Conservation (phyloP, 805 yeast genomes). For the Kodamaea restingae region DNA sequence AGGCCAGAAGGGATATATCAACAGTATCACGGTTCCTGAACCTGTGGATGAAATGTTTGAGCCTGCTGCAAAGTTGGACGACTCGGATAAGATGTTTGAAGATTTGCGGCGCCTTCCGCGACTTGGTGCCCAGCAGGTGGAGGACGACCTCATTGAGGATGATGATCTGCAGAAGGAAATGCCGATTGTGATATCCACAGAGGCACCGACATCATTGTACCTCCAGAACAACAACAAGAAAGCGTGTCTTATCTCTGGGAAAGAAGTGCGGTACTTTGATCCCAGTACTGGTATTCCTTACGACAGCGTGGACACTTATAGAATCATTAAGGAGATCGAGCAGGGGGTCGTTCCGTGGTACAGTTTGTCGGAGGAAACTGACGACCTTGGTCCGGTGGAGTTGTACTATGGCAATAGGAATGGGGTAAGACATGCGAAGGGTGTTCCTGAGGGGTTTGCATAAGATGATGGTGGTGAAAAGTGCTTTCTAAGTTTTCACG, state of each 20-base stretch:
- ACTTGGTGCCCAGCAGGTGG: slow-evolving; percentile 53
- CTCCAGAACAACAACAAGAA: slow-evolving; percentile 59
- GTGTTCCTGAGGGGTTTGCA: slow-evolving; percentile 83
- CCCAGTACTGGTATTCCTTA: slow-evolving; percentile 88
- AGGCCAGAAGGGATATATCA: slow-evolving; percentile 29
- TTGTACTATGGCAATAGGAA: slow-evolving; percentile 39
- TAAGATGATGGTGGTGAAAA: too few relatives aligned
- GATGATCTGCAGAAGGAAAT: slow-evolving; percentile 38
- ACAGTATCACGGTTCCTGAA: slow-evolving; percentile 18
- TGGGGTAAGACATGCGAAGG: slow-evolving; percentile 72
- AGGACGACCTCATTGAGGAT: slow-evolving; percentile 43
- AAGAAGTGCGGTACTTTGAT: slow-evolving; percentile 78
- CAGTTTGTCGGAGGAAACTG: slow-evolving; percentile 45
- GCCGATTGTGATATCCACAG: slow-evolving; percentile 50
- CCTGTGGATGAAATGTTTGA: slow-evolving; percentile 28
- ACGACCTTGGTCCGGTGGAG: slow-evolving; percentile 48
- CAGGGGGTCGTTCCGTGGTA: slow-evolving; percentile 52
- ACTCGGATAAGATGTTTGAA: slow-evolving; percentile 38
- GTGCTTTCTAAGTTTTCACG: too few relatives aligned
- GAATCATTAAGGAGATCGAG: slow-evolving; percentile 49
- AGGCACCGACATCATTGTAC: slow-evolving; percentile 71
- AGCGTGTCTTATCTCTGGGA: slow-evolving; percentile 72
- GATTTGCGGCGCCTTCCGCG: slow-evolving; percentile 49
- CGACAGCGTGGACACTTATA: slow-evolving; percentile 75
- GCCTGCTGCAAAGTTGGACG: slow-evolving; percentile 31